These are phyloP conservation scores for Debaryomyces prosopidis DNA, from an alignment of 805 yeast genomes.

Conservation along the genomic window DNA sequence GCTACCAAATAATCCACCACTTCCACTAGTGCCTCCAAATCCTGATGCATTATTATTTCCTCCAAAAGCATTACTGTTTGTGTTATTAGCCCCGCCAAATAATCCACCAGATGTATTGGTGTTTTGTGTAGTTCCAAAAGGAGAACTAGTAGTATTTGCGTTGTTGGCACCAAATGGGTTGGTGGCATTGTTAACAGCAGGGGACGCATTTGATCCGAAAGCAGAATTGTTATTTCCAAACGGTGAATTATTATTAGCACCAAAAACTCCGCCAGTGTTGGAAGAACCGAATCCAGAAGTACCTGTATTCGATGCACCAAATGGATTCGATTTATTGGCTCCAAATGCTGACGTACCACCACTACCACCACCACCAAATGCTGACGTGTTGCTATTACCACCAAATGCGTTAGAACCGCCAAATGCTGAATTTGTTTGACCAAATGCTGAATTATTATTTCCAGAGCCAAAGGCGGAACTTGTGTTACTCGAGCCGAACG, in stretches of 20 bases:
- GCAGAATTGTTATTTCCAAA: constrained; percentile 29
- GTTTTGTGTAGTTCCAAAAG: constrained; percentile 36
- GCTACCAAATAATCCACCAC: constrained; percentile 19
- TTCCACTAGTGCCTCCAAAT: constrained; percentile 15
- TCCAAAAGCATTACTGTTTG: constrained; percentile 34
- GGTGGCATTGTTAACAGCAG: constrained; percentile 6
- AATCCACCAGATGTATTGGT: constrained; percentile 6
- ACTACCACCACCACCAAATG: constrained; percentile 22
- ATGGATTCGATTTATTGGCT: constrained; percentile 10
- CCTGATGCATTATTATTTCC: constrained; percentile 19
- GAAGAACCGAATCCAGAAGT: constrained; percentile 34
- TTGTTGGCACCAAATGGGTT: constrained; percentile 12
- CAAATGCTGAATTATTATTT: constrained; percentile 20
- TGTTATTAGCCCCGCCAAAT: constrained; percentile 10
- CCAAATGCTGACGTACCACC: constrained; percentile 27
- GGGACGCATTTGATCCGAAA: constrained; percentile 14
- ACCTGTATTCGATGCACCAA: constrained; percentile 18
- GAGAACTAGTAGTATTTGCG: constrained; percentile 14
- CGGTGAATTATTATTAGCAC: constrained; percentile 21
- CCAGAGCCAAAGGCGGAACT: constrained; percentile 19
- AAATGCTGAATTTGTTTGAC: constrained; percentile 18
- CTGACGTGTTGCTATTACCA: constrained; percentile 19
- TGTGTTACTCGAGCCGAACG: constrained; percentile 29
- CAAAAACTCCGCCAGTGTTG: constrained; percentile 21
- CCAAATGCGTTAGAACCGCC: too few species aligned